phyloP scores from a whole-genome alignment of 768 basidiomycete species.

The Tricholoma matsutake region DNA sequence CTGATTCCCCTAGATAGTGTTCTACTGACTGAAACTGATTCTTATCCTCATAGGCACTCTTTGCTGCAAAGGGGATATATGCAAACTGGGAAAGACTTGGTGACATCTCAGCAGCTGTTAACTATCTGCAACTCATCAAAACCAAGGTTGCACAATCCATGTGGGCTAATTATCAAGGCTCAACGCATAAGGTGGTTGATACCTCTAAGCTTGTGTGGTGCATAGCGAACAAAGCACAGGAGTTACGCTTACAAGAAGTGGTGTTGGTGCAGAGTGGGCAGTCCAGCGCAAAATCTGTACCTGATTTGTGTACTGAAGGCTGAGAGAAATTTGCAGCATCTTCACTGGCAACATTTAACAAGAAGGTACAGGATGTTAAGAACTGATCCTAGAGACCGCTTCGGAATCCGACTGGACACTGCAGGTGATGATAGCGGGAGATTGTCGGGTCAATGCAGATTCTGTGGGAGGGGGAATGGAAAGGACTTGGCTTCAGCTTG shows the following conservation, averaged over 20 bases:
- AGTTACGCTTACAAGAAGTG: neutral
- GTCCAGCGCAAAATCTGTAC: neutral
- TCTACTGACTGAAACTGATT: too few relatives aligned
- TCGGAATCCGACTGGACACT: too few relatives aligned
- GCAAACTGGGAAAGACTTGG: slow-evolving; percentile 28
- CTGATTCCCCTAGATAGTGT: neutral
- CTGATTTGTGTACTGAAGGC: neutral
- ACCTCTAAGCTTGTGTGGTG: slow-evolving; percentile 16
- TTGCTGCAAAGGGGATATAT: slow-evolving; percentile 29
- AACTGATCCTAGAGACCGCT: too few relatives aligned
- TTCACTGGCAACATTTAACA: neutral
- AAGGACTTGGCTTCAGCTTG: too few relatives aligned
- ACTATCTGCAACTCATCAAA: slow-evolving; percentile 26
- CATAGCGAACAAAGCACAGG: slow-evolving; percentile 16
- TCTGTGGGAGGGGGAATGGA: too few relatives aligned
- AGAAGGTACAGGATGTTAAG: neutral
- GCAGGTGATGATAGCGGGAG: too few relatives aligned
- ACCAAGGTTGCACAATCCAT: slow-evolving; percentile 24
- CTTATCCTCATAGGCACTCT: slow-evolving; percentile 15
- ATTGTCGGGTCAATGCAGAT: too few relatives aligned
- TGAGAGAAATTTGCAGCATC: neutral
- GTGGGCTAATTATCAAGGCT: slow-evolving; percentile 21
- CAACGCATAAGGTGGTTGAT: slow-evolving; percentile 21
- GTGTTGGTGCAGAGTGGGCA: neutral
- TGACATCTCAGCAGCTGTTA: slow-evolving; percentile 4